Conservation (phyloP, 495 filamentous ascomycete species). For the Penicillium coffeae region DNA sequence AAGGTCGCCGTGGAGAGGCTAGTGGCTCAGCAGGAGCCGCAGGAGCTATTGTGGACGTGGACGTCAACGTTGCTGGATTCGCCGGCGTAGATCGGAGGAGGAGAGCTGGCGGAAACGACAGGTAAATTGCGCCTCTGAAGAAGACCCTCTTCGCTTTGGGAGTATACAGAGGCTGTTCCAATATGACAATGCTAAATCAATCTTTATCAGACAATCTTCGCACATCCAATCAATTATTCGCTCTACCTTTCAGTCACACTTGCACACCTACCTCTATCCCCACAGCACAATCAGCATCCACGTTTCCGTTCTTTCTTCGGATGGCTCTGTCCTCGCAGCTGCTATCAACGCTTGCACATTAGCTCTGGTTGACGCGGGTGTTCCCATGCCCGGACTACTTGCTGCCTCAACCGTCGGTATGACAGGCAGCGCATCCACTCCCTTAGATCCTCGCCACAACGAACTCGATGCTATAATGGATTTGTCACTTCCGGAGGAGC, state of each 20-base stretch:
- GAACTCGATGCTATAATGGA: constrained; percentile 85
- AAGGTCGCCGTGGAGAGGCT: constrained; percentile 53
- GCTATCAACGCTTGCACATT: constrained; percentile 90
- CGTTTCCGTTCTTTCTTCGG: constrained; percentile 82
- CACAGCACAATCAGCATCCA: constrained; percentile 79
- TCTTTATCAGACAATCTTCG: constrained; percentile 59
- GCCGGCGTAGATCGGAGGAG: constrained; percentile 80
- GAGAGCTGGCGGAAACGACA: constrained; percentile 63
- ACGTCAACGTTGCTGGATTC: constrained; percentile 83
- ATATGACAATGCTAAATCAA: constrained; percentile 10
- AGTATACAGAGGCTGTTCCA: not conserved
- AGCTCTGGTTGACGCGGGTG: constrained; percentile 87
- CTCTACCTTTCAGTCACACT: constrained; percentile 63
- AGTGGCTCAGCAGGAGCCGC: constrained; percentile 44
- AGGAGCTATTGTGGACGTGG: constrained; percentile 67
- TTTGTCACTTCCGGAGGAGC: constrained; percentile 79
- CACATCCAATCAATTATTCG: constrained; percentile 77
- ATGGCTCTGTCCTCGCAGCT: constrained; percentile 85
- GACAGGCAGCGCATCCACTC: constrained; percentile 56
- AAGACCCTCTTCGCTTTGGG: not conserved
- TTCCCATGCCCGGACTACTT: constrained; percentile 90
- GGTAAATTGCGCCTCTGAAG: constrained; percentile 46
- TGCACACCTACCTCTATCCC: constrained; percentile 86
- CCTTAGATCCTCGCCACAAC: constrained; percentile 53
- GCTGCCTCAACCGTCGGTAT: constrained; percentile 83